Evolutionary conservation across 768 basidiomycete genomes (phyloP).

Genomic region (Nidularia sp.): DNA sequence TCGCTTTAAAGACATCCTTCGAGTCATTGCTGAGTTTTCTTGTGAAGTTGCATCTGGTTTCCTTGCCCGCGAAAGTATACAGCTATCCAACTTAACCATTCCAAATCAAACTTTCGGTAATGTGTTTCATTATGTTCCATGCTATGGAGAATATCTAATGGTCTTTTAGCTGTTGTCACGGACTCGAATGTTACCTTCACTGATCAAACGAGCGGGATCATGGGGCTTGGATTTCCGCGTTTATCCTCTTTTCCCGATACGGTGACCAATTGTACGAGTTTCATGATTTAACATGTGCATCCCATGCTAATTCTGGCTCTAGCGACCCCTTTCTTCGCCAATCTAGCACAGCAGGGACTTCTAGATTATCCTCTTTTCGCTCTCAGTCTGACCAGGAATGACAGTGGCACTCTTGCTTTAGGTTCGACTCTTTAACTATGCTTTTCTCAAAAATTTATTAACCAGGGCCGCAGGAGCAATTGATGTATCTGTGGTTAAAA

Average conservation of each 20-base stretch:
- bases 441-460: constrained; percentile 1
- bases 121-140: constrained; percentile 9
- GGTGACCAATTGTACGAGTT: constrained; percentile 43
- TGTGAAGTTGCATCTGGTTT: constrained; percentile 61
- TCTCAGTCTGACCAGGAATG: constrained; percentile 57
- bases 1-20: not conserved
- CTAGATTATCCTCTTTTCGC: constrained; percentile 77
- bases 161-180: constrained; percentile 49
- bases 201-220: constrained; percentile 64
- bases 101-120: constrained; percentile 66
- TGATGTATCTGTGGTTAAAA: constrained; percentile 62
- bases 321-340: constrained; percentile 70
- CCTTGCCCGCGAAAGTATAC: constrained; percentile 61
- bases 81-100: constrained; percentile 56
- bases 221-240: constrained; percentile 75
- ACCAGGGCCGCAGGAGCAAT: constrained; percentile 53
- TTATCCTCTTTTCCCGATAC: constrained; percentile 54
- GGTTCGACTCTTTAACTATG: constrained; percentile 32
- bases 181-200: constrained; percentile 58
- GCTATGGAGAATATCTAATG: not conserved
- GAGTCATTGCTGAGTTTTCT: too few species aligned
- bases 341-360: constrained; percentile 56
- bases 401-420: constrained; percentile 58
- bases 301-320: not conserved
- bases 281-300: too few species aligned